These are phyloP conservation scores for Euphorbia tirucalli DNA, from an alignment of 345 rosid species.

Conservation along the genomic window DNA sequence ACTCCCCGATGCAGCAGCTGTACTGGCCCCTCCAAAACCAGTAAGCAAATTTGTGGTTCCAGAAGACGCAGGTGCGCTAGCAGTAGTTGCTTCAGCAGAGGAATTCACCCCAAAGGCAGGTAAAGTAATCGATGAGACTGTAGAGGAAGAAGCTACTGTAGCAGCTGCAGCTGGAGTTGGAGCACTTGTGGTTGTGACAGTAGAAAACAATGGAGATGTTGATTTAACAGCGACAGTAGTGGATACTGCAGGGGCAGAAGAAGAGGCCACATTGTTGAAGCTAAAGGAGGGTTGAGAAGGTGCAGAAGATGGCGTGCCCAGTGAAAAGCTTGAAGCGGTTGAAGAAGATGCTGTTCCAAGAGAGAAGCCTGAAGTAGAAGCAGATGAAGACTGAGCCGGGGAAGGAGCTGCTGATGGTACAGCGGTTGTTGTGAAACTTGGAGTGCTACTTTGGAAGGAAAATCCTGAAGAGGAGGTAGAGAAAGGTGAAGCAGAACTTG, in stretches of 20 bases:
- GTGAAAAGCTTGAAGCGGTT: constrained; percentile 44
- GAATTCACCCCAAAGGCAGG: constrained; percentile 43
- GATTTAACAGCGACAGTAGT: constrained; percentile 33
- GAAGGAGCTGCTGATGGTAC: constrained; percentile 37
- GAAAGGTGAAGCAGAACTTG: constrained; percentile 35
- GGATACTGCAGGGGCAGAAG: constrained; percentile 40
- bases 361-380: constrained; percentile 1
- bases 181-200: constrained; percentile 42
- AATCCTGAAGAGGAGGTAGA: constrained; percentile 46
- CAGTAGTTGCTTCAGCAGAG: constrained; percentile 35
- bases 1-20: constrained; percentile 48
- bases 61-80: constrained; percentile 37
- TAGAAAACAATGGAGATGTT: constrained; percentile 47
- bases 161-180: constrained; percentile 12
- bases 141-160: constrained; percentile 39
- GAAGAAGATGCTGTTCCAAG: constrained; percentile 11
- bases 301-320: constrained; percentile 36
- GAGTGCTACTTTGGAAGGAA: constrained; percentile 36
- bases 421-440: constrained; percentile 25
- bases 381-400: constrained; percentile 20
- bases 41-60: constrained; percentile 41
- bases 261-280: constrained; percentile 39
- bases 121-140: constrained; percentile 40
- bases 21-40: constrained; percentile 46
- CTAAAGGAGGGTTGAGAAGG: constrained; percentile 45